Evolutionary conservation across 257 asterid genomes (phyloP), one percentile per base, ranked within the genome.

Genomic region (Lantana camara): DNA sequence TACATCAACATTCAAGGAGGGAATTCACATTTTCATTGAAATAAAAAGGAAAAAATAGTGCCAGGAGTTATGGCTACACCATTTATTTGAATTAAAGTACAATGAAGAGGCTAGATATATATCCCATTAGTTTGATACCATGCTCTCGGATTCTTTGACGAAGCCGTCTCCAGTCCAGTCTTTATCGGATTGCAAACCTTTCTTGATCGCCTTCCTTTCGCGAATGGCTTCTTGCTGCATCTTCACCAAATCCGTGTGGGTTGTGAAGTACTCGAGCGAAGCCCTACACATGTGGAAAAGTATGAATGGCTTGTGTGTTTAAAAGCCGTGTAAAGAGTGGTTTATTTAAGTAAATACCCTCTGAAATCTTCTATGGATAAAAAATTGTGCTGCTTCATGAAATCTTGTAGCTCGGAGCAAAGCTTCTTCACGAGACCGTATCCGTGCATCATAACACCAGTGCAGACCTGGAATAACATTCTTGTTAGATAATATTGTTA

Each of bases 81-180:
- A 50, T 69, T 68, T 63, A 63, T 51, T 69, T 14, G 14, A 0
- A 23, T 24, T 35, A 3, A 22, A 44, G 34, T 40, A 29, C 37
- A 68, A 42, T 12, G 22, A 15, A 21, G 47, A 42, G 9, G 59
- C 41, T n/a, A 53, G 70, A n/a, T 24, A 46, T 46, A 48, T 54
- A 30, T 63, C 30, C 58, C 21, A 67, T 82, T 64, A 87, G 75
- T 90, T 87, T 58, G 97, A 89, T 50, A 89, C 98, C 98, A 92
- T 92, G 82, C 91, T 90, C 69, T 92, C 95, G 3, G 91, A 75
- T 76, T 89, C 91, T 21, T 80, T 85, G 21, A 87, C 97, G 70
- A 92, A 89, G 41, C 97, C 96, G 64, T 89, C 96, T 21, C 96
- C 98, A 0, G 98, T 92, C 98, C 98, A 92, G 82, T 92, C 98